Conservation (phyloP, 2,329 filamentous ascomycete species). For the Davidsoniella virescens region DNA sequence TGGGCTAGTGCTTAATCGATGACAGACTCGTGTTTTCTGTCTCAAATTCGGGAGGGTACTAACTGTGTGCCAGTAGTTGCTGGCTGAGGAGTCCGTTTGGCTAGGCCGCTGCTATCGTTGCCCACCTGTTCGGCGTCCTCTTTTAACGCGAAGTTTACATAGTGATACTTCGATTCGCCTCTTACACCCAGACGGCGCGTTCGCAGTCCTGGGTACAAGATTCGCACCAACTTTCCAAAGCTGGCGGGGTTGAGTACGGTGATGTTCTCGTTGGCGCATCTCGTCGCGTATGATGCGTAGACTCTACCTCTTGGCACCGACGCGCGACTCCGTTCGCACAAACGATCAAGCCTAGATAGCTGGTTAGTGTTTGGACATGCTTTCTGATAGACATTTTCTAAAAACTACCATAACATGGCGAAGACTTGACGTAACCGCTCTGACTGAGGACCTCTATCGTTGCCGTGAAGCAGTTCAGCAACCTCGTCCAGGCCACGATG, state of each 20-base stretch:
- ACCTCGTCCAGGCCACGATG: conserved; percentile 54
- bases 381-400: background rate
- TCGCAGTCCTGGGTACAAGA: conserved; percentile 89
- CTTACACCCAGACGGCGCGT: conserved; percentile 82
- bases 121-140: conserved; percentile 27
- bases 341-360: conserved; percentile 48
- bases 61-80: background rate
- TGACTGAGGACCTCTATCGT: conserved; percentile 64
- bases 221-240: conserved; percentile 90
- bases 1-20: no score
- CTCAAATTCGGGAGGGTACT: background rate
- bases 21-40: no score
- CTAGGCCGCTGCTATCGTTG: conserved; percentile 3
- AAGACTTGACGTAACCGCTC: conserved; percentile 75
- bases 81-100: background rate
- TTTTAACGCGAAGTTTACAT: conserved; percentile 49
- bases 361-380: conserved; percentile 5
- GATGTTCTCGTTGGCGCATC: conserved; percentile 83
- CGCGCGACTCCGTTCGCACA: conserved; percentile 58
- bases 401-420: conserved; percentile 67
- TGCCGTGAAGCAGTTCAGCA: conserved; percentile 58
- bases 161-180: conserved; percentile 97
- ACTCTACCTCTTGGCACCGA: conserved; percentile 87
- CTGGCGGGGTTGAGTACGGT: conserved; percentile 92
- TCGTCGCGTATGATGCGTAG: conserved; percentile 86